These are phyloP conservation scores for Nicotiana rustica DNA, from an alignment of 305 asterid genomes.

Conservation along the genomic window DNA sequence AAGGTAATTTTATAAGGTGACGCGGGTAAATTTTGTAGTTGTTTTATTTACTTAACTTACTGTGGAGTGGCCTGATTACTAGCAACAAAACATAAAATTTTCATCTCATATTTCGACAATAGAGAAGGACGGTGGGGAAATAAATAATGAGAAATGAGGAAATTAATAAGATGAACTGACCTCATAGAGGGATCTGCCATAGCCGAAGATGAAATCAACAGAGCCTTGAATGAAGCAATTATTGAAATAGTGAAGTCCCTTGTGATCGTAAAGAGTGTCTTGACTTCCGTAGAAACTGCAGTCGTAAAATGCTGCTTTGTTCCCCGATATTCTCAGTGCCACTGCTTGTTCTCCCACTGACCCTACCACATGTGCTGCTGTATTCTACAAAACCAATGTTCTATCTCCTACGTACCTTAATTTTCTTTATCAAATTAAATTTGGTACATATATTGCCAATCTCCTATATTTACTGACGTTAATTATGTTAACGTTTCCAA, in stretches of 20 bases:
- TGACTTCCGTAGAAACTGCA: constrained; percentile 71
- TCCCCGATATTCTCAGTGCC: constrained; percentile 68
- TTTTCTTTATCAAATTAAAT: not conserved
- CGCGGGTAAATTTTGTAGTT: no score
- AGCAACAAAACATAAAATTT: not conserved
- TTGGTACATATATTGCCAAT: not conserved
- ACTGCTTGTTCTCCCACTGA: constrained; percentile 62
- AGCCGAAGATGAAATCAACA: constrained; percentile 72
- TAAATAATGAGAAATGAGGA: not conserved
- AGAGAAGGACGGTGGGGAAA: no score
- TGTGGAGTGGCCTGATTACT: not conserved
- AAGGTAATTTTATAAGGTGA: no score
- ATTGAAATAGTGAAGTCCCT: constrained; percentile 64
- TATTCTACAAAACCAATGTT: constrained; percentile 52
- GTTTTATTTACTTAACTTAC: no score
- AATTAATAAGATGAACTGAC: constrained; percentile 35
- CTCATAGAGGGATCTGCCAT: constrained; percentile 68
- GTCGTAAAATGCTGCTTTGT: constrained; percentile 64
- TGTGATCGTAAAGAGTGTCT: constrained; percentile 76
- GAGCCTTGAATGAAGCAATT: constrained; percentile 76
- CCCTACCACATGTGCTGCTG: constrained; percentile 65
- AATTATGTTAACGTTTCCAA: not conserved
- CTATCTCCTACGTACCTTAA: not conserved
- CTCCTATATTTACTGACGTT: not conserved
- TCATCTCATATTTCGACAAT: not conserved